These are phyloP conservation scores for Allodekkera sacchari DNA, from an alignment of 805 yeast species.

Conservation along the genomic window DNA sequence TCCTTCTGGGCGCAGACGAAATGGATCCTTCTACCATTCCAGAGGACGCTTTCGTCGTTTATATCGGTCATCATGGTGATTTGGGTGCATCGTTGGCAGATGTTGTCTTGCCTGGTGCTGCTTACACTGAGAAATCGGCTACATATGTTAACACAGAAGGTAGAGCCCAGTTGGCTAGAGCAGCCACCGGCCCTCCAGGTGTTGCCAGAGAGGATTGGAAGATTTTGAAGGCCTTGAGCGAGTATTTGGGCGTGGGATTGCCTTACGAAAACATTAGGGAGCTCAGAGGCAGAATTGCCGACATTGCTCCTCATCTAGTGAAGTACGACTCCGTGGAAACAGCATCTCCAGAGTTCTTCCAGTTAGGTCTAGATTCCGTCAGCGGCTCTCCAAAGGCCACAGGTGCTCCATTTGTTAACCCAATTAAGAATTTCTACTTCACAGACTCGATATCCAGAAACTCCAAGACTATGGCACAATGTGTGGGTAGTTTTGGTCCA, in stretches of 20 bases:
- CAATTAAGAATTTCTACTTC: constrained; percentile 77
- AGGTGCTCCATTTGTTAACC: constrained; percentile 47
- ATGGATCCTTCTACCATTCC: constrained; percentile 62
- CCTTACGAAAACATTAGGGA: constrained; percentile 70
- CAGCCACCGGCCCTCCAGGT: constrained; percentile 83
- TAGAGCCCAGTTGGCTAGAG: constrained; percentile 75
- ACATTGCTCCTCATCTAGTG: constrained; percentile 73
- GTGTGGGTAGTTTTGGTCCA: constrained; percentile 66
- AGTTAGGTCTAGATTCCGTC: constrained; percentile 44
- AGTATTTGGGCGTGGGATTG: constrained; percentile 59
- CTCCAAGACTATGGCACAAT: constrained; percentile 85
- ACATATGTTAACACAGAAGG: constrained; percentile 89
- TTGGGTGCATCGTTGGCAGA: constrained; percentile 83
- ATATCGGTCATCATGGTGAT: constrained; percentile 92
- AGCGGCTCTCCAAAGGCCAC: constrained; percentile 27
- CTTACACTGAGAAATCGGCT: constrained; percentile 80
- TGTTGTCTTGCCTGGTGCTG: constrained; percentile 79
- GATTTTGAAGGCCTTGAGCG: constrained; percentile 74
- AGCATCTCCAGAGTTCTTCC: constrained; percentile 46
- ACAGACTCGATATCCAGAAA: constrained; percentile 82
- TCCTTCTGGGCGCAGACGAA: constrained; percentile 82
- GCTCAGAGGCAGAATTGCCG: constrained; percentile 60
- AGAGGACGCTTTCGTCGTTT: constrained; percentile 76
- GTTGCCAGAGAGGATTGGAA: constrained; percentile 91
- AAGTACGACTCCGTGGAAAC: constrained; percentile 72